Evolutionary conservation across 164 flowering plant genomes (phyloP).

Genomic region (Macadamia tetraphylla): DNA sequence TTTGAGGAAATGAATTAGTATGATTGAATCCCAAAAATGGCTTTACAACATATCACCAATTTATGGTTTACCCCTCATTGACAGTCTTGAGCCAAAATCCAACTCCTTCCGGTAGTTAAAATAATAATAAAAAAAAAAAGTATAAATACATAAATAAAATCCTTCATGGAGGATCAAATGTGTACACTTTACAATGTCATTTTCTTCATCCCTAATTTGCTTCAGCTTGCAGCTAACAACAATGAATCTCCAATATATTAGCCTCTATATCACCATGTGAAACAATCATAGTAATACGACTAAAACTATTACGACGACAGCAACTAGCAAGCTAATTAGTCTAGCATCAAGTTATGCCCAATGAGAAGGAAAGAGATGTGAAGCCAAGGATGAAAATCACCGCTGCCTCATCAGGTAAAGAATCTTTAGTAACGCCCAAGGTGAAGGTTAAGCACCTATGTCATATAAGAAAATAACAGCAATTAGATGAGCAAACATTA

Average conservation of each 20-base stretch:
- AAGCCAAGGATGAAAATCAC: slow-evolving; percentile 6
- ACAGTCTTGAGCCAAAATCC: neutral
- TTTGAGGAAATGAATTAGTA: too few relatives aligned
- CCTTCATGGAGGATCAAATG: neutral
- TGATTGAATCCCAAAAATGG: too few relatives aligned
- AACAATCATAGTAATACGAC: neutral
- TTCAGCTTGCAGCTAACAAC: neutral
- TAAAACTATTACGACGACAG: too few relatives aligned
- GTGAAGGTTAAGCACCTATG: neutral
- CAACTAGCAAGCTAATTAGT: neutral
- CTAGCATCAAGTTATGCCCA: neutral
- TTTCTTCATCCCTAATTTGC: neutral
- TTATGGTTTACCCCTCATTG: neutral
- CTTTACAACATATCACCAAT: neutral
- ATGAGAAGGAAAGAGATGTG: neutral
- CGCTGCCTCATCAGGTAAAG: slow-evolving; percentile 2
- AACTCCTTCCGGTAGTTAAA: neutral
- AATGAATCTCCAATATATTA: neutral
- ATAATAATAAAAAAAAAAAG: too few relatives aligned
- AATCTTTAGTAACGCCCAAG: neutral
- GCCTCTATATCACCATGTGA: neutral
- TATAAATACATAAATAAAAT: too few relatives aligned
- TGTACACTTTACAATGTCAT: neutral
- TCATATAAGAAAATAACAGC: neutral
- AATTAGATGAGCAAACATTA: neutral